Evolutionary conservation across 225 moss, liverwort and hornwort species (phyloP), one percentile per base, ranked within the genome.

Genomic region (Pleurozium schreberi): DNA sequence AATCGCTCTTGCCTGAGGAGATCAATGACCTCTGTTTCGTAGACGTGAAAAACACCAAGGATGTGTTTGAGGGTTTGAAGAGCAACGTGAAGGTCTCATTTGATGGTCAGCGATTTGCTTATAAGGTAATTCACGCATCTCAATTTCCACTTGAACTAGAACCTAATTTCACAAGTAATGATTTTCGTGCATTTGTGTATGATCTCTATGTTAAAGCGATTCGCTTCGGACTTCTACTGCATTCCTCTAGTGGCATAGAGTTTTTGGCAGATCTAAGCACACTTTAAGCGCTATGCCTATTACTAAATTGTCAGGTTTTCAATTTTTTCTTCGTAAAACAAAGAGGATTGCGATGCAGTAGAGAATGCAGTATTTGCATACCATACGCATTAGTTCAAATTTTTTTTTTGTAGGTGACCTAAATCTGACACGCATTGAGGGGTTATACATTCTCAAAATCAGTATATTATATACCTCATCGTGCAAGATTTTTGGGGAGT

Each of bases 41-140:
- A n/a, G 96, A 97, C 73, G 95, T 97, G 63, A 90, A 90, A 82
- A 87, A 91, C 50, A 89, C 95, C 80, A 94, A 95, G 90, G 97
- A 96, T 82, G 90, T 97, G 60, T 96, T 96, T 75, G 95, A 97
- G 88, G 94, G 95, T 85, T 86, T 97, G 70, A 96, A 97, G 89
- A 95, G 92, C 92, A 97, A 97, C 70, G 95, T 95, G 31, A 97
- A 97, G 91, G 97, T 95, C 17, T 93, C 82, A 38, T 97, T 94
- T 77, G 97, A 97, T 76, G 96, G 95, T 30, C 91, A 93, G 90
- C 95, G 97, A n/a, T 97, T 96, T 55, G 91, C 95, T 55, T 97
- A 95, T 76, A 97, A 97, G 97, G 96, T 97, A 33, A 65, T 52
- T 78, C 23, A 43, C 59, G 63, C 62, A 45, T 82, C 63, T 62